Evolutionary conservation across 345 rosid species (phyloP).

Genomic region (Lepidium africanum): DNA sequence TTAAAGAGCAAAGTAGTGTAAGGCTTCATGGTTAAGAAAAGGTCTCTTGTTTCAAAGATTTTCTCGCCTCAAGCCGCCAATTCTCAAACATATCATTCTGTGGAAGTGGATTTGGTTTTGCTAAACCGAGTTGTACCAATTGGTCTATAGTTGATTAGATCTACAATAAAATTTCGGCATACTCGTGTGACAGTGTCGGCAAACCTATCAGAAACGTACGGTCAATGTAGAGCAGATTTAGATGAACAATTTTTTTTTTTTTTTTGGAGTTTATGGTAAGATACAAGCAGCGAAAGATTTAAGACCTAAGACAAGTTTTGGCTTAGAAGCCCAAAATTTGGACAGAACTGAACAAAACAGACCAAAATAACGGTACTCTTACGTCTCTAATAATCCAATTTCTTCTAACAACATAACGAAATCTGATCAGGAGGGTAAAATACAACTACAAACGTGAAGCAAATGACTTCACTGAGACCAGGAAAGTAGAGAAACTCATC

Average conservation of each 20-base stretch:
- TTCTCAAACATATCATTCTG: background rate
- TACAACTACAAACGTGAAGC: conserved; percentile 19
- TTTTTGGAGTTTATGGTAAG: background rate
- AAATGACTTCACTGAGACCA: conserved; percentile 1
- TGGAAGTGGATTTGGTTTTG: background rate
- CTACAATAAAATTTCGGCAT: no score
- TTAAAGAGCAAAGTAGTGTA: background rate
- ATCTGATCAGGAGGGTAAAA: background rate
- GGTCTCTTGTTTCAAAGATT: background rate
- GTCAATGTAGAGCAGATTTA: no score
- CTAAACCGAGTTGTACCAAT: background rate
- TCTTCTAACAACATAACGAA: background rate
- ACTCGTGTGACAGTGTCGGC: no score
- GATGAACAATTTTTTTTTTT: background rate
- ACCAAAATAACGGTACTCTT: background rate
- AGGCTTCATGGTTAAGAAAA: background rate
- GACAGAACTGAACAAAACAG: background rate
- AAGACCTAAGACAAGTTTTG: conserved; percentile 10
- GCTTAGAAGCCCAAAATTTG: conserved; percentile 18
- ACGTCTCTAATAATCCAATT: background rate
- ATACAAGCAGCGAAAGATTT: conserved; percentile 1
- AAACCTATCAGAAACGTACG: no score
- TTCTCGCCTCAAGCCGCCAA: background rate
- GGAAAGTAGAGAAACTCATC: conserved; percentile 27
- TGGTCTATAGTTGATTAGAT: no score